Evolutionary conservation across 140 eudicot genomes (phyloP).

Genomic region (Stevia rebaudiana): DNA sequence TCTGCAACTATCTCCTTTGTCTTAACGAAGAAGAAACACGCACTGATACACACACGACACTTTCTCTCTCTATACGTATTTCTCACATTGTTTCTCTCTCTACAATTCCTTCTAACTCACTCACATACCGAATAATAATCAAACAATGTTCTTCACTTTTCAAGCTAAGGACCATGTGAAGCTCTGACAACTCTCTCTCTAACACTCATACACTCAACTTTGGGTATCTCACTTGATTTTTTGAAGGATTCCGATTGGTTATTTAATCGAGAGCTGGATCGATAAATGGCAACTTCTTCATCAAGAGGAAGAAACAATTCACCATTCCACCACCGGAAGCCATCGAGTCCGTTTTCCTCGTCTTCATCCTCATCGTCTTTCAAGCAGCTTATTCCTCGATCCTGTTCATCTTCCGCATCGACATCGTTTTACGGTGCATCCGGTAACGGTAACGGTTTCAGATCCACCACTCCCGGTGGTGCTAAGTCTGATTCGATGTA

Average conservation of each 20-base stretch:
- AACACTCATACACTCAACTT: conserved; percentile 4
- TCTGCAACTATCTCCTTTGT: conserved; percentile 42
- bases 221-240: conserved; percentile 12
- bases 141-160: conserved; percentile 42
- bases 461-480: conserved; percentile 50
- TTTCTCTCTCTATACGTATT: conserved; percentile 33
- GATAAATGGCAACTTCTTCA: conserved; percentile 61
- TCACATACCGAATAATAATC: conserved; percentile 24
- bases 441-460: conserved; percentile 41
- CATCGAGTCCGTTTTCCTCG: conserved; percentile 77
- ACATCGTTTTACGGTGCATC: conserved; percentile 49
- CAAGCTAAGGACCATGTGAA: conserved; percentile 50
- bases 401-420: conserved; percentile 49
- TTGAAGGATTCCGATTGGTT: conserved; percentile 13
- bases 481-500: conserved; percentile 40
- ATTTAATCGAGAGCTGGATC: conserved; percentile 15
- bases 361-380: conserved; percentile 72
- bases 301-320: conserved; percentile 72
- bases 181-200: conserved; percentile 44
- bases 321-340: conserved; percentile 58
- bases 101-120: conserved; percentile 28
- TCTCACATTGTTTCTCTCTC: conserved; percentile 26
- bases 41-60: conserved; percentile 5
- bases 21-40: conserved; percentile 40
- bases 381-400: conserved; percentile 57